Evolutionary conservation across 2,329 filamentous ascomycete genomes (phyloP), one percentile per base, ranked within the genome.

Genomic region (Alternaria postmessia): DNA sequence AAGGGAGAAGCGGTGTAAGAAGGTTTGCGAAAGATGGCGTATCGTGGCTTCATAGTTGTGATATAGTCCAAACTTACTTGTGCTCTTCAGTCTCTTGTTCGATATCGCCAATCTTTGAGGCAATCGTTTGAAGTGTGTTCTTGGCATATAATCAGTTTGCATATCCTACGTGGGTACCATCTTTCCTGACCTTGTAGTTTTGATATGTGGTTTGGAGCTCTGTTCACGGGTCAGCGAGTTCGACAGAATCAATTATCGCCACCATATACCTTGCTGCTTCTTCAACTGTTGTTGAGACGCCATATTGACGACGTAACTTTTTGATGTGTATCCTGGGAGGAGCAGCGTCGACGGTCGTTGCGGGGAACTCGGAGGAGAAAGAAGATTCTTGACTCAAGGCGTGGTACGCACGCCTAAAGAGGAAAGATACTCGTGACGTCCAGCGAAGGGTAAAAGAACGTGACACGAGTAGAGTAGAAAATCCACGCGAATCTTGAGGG

Each of bases 1-100:
- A 53, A 28, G 48, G 43, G 48, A 63, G 56, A 64, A 64, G 67
- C 64, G 65, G 66, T 73, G 67, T 64, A 65, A 48, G 52, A 59
- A 55, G 34, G 47, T 30, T 47, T 34, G 41, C n/a, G 24, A 47
- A 39, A 9, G n/a, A 11, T 39, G 18, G 39, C 55, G 39, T 22
- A 26, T 24, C 41, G 26, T 42, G 47, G 32, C 28, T 53, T 53
- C 28, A 20, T 26, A 39, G 20, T 26, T 3, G 32, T 32, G 32
- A 30, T 26, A 32, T 26, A 7, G 43, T 51, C 51, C 18, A 61
- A 61, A 80, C 90, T 78, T 82, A 98, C 95, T 97, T 98, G 85
- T 99, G 95, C 79, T 99, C 95, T 80, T 99, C 95, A 20, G 92
- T 90, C 79, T 98, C 95, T 78, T 97, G 93, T 82, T 99, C 95